A percentile compares a stretch with the other conserved stretches of the same genome.
Conservation (phyloP, 352 stramenopile genomes). For the Pythium rishiriense region DNA sequence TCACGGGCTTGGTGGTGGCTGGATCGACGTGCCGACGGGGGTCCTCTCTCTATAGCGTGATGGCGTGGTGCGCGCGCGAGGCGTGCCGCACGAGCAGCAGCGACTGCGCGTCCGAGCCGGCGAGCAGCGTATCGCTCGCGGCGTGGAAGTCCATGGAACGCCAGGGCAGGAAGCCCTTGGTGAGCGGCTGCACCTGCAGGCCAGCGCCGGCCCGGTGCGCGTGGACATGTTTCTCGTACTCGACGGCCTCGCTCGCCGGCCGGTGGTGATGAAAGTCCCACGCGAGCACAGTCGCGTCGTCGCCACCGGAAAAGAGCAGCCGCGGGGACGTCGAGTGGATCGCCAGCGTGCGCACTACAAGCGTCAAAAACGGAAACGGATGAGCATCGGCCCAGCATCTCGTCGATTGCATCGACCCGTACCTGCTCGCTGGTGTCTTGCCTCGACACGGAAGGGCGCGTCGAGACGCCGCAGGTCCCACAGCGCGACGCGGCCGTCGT, state of each 20-base stretch:
- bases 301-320: constrained; percentile 63
- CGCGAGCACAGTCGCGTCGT: constrained; percentile 60
- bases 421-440: constrained; percentile 64
- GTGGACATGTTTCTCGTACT: constrained; percentile 48
- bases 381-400: background rate
- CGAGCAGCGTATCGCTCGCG: constrained; percentile 72
- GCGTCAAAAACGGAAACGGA: constrained; percentile 3
- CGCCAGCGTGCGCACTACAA: constrained; percentile 58
- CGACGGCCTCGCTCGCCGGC: constrained; percentile 45
- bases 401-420: background rate
- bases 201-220: constrained; percentile 23
- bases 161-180: constrained; percentile 53
- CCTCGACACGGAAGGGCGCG: constrained; percentile 61
- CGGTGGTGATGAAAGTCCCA: constrained; percentile 76
- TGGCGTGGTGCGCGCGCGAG: constrained; percentile 36
- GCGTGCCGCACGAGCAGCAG: constrained; percentile 64
- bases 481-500: constrained; percentile 66
- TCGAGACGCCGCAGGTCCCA: constrained; percentile 79
- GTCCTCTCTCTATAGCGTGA: constrained; percentile 13
- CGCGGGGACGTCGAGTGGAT: constrained; percentile 63
- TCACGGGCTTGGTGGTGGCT: background rate
- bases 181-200: constrained; percentile 45
- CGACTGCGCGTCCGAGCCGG: constrained; percentile 75
- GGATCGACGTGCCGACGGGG: background rate
- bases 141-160: constrained; percentile 67